These are phyloP conservation scores for Epichloe brachyelytri DNA, from an alignment of 2,329 filamentous ascomycete genomes.

Conservation along the genomic window DNA sequence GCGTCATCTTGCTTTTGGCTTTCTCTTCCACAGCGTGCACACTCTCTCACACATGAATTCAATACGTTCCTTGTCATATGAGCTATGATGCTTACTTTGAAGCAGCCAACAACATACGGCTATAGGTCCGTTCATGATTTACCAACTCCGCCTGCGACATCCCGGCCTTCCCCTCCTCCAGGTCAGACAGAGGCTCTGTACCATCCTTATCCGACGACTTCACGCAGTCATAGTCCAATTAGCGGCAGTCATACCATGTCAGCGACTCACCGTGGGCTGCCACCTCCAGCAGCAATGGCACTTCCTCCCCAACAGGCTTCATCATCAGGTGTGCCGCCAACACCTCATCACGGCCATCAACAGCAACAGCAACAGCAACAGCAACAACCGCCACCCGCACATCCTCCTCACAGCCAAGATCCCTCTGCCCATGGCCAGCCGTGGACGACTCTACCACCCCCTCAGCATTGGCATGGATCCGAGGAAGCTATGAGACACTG, in stretches of 20 bases:
- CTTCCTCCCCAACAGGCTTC: constrained; percentile 36
- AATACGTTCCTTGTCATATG: constrained; percentile 14
- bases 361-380: constrained; percentile 6
- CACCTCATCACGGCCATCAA: constrained; percentile 15
- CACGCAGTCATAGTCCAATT: constrained; percentile 33
- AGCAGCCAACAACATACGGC: constrained; percentile 46
- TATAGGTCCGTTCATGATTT: constrained; percentile 50
- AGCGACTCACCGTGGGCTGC: constrained; percentile 55
- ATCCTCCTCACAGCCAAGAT: constrained; percentile 15
- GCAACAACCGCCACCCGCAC: constrained; percentile 8
- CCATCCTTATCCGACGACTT: constrained; percentile 25
- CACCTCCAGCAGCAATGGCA: constrained; percentile 53
- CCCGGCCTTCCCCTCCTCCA: constrained; percentile 42
- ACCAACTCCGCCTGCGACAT: constrained; percentile 43
- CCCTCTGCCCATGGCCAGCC: constrained; percentile 19
- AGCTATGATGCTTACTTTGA: constrained; percentile 47
- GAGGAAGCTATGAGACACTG: constrained; percentile 62
- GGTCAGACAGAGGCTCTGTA: constrained; percentile 33
- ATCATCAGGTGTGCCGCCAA: constrained; percentile 13
- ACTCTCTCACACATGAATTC: constrained; percentile 14
- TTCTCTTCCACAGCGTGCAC: neutral
- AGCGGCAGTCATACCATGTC: constrained; percentile 45
- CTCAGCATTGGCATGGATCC: constrained; percentile 51
- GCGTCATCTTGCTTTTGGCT: too few species aligned
- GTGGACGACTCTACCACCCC: constrained; percentile 44